phyloP scores from a whole-genome alignment of 805 yeast species.

The Millerago galiae region DNA sequence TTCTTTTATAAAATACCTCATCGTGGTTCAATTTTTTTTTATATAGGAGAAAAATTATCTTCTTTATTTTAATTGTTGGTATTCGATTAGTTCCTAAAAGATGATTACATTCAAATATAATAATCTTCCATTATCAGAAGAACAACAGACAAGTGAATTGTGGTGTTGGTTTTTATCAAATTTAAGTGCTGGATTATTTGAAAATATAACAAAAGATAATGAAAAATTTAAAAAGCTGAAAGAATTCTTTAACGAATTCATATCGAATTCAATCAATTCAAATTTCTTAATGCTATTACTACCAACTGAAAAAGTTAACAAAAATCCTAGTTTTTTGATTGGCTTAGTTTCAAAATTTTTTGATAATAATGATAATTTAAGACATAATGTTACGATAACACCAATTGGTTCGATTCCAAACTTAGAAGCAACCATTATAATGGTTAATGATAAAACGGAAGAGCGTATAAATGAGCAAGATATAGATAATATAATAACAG shows the following conservation, averaged over 20 bases:
- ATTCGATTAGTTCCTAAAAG: not conserved
- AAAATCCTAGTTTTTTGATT: slow-evolving; percentile 4
- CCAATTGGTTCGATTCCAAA: slow-evolving; percentile 5
- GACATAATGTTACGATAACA: slow-evolving; percentile 5
- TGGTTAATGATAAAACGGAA: not conserved
- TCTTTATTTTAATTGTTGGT: not conserved
- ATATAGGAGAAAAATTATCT: too few species aligned
- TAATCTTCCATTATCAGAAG: slow-evolving; percentile 25
- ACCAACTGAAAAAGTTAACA: slow-evolving; percentile 1
- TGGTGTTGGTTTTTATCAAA: slow-evolving; percentile 33
- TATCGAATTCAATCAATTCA: not conserved
- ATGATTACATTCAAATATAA: slow-evolving; percentile 9
- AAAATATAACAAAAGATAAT: slow-evolving; percentile 25
- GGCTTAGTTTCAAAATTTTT: slow-evolving; percentile 5
- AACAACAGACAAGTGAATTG: slow-evolving; percentile 27
- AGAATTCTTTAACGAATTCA: slow-evolving; percentile 18
- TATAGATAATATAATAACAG: not conserved
- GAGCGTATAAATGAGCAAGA: not conserved
- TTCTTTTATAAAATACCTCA: not conserved
- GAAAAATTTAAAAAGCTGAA: slow-evolving; percentile 23
- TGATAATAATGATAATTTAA: not conserved
- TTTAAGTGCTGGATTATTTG: slow-evolving; percentile 30
- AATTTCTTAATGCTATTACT: slow-evolving; percentile 4
- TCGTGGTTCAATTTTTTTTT: not conserved
- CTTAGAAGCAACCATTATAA: slow-evolving; percentile 5